Base-by-base conservation (phyloP, 2,329 filamentous ascomycete species). In the Lachnellula willkommii region DNA sequence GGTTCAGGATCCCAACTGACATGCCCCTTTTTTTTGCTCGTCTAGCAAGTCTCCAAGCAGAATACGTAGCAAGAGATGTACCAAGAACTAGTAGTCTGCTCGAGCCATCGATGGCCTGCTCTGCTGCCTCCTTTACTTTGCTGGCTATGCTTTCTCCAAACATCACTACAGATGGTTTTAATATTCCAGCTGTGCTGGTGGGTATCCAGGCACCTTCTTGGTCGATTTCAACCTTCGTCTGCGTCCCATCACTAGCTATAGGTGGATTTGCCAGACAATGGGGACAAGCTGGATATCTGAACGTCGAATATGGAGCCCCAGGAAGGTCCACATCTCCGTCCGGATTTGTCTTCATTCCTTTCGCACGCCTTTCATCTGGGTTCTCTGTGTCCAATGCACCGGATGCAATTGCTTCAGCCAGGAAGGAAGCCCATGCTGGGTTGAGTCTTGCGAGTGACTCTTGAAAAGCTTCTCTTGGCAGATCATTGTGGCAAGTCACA, bases 91-190 rank as follows among this genome's bases (percentile, higher is more conserved):
- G 76, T 37, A 97, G 72, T 57, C 83, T 82, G 5, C 84, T 84
- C 1, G 90, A 88, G 28, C 80, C 79, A 66, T 96, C 89, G 50
- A 97, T 83, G 12, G 88, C 88, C 28, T 83, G 74, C 68, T 97
- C 92, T 1, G 92, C 93, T 0, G 84, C 84, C 1, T 75, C 71
- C 70, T 95, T 96, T 37, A 92, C 85, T 1, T 73, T 66, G 1
- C 74, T 71, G 0, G 82, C 77, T 50, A 97, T 95, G 57, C 84
- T 92, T 72, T 97, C 94, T 15, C 94, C 94, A 70, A 97, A 97
- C 90, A 97, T 96, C 65, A 92, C 85, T 2, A 99, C 92, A 1
- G 89, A 89, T 3, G 94, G 94, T 69, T 97, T 97, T 54, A 99
- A 71, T 39, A 97, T 83, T 2, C 93, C 94, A 0, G 84, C 89